These are phyloP conservation scores for Claviceps maximensis DNA, from an alignment of 2,329 filamentous ascomycete genomes.

Conservation along the genomic window DNA sequence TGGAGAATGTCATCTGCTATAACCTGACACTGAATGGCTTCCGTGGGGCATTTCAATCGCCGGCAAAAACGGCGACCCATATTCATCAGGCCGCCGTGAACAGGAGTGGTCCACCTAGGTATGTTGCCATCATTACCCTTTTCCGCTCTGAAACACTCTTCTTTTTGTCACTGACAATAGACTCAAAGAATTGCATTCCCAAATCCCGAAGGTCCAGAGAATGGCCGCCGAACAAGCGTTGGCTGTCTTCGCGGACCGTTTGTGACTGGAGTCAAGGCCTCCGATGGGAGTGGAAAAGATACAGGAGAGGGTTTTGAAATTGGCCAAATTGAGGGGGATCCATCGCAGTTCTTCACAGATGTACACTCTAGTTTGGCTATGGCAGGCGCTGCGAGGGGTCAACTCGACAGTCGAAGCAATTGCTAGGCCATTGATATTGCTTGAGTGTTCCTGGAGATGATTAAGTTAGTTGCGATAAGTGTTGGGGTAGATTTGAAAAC, in stretches of 20 bases:
- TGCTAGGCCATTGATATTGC: conserved; percentile 4
- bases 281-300: conserved; percentile 14
- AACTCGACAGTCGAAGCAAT: conserved; percentile 18
- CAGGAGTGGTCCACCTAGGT: conserved; percentile 22
- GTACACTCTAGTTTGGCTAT: conserved; percentile 32
- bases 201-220: conserved; percentile 27
- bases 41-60: conserved; percentile 35
- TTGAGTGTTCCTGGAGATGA: too few relatives aligned
- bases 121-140: too few relatives aligned
- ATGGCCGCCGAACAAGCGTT: conserved; percentile 22
- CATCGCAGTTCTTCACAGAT: conserved; percentile 37
- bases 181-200: conserved; percentile 31
- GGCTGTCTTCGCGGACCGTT: conserved; percentile 17
- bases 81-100: conserved; percentile 37
- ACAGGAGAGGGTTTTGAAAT: conserved; percentile 12
- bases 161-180: too few relatives aligned
- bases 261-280: conserved; percentile 17
- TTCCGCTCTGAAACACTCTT: too few relatives aligned
- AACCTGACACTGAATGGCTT: conserved; percentile 38
- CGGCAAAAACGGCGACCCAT: conserved; percentile 32
- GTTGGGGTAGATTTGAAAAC: too few relatives aligned
- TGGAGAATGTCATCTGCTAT: conserved; percentile 18
- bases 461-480: too few relatives aligned
- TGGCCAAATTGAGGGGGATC: conserved; percentile 35
- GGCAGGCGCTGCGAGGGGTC: conserved; percentile 39